Evolutionary conservation across 257 asterid species (phyloP).

Genomic region (Scutellaria barbata): DNA sequence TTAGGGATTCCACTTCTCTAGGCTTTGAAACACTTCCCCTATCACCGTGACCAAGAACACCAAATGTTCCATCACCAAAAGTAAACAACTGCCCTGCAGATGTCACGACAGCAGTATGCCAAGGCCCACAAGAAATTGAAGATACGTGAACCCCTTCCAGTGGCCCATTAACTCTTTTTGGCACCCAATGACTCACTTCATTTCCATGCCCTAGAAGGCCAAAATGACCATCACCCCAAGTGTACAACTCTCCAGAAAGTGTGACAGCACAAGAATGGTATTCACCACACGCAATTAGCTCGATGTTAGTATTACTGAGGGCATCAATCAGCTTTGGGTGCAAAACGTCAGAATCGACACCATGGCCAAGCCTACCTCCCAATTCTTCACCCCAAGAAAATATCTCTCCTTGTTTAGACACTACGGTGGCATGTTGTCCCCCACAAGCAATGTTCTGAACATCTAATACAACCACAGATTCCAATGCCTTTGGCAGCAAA

Average conservation of each 20-base stretch:
- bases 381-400: slow-evolving; percentile 96
- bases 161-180: slow-evolving; percentile 84
- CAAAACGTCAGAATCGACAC: slow-evolving; percentile 83
- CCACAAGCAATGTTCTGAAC: slow-evolving; percentile 95
- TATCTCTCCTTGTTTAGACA: slow-evolving; percentile 88
- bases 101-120: slow-evolving; percentile 96
- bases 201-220: slow-evolving; percentile 93
- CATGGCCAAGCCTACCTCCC: slow-evolving; percentile 96
- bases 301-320: slow-evolving; percentile 71
- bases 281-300: slow-evolving; percentile 91
- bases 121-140: slow-evolving; percentile 87
- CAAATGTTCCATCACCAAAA: slow-evolving; percentile 94
- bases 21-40: slow-evolving; percentile 69
- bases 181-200: slow-evolving; percentile 94
- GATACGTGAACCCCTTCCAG: slow-evolving; percentile 86
- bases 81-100: slow-evolving; percentile 93
- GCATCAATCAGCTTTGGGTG: slow-evolving; percentile 87
- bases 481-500: slow-evolving; percentile 79
- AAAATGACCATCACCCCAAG: slow-evolving; percentile 92
- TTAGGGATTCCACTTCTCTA: slow-evolving; percentile 87
- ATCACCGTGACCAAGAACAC: slow-evolving; percentile 96
- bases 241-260: slow-evolving; percentile 88
- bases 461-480: slow-evolving; percentile 87
- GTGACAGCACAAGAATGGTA: slow-evolving; percentile 93
- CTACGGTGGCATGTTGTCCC: slow-evolving; percentile 79